Base-by-base conservation (phyloP, 2,329 filamentous ascomycete species). In the Claviceps sp. region DNA sequence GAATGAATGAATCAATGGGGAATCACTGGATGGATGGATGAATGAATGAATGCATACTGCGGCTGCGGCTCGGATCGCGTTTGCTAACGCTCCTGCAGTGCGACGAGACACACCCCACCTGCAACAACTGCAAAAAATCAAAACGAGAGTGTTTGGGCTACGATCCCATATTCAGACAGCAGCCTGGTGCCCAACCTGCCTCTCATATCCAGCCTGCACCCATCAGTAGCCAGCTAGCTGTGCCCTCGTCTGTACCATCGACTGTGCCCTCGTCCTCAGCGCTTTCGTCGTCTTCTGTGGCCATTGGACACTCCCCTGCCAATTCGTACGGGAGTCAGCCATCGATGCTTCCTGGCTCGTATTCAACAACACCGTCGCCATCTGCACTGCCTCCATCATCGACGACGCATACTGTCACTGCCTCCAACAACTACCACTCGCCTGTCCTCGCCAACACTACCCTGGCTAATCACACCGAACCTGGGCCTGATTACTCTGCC, bases 91-190 rank as follows among this genome's bases (percentile, higher is more conserved):
- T n/a, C 37, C n/a, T 26, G 40, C 30, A 96, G 93, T 98, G 93
- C 72, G 93, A 97, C 79, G 93, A 98, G 75, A 83, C 82, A 55
- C 89, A 95, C 68, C 93, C 93, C 22, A 83, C 85, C 55, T 98
- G 93, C 75, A 84, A 88, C 71, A 88, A 93, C 65, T 93, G 87
- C 71, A 84, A 85, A 64, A 93, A 93, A 68, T 89, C 85, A 59
- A 93, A 91, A 70, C 86, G 87, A 63, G 86, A 91, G 62, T 93
- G 87, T 63, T 66, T 89, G 48, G 87, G 87, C 52, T 93, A 93
- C 78, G 87, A 93, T 63, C 86, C 87, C 40, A 87, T 91, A 62
- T 93, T 91, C 72, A 87, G 88, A 69, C 79, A 79, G 58, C 79
- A 84, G 34, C 77, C 85, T 47, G 78, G 82, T 57, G 85, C 88